A percentile compares a stretch with the other conserved stretches of the same genome.
phyloP scores from a whole-genome alignment of 768 basidiomycete species.

The Sarcomyxa edulis region DNA sequence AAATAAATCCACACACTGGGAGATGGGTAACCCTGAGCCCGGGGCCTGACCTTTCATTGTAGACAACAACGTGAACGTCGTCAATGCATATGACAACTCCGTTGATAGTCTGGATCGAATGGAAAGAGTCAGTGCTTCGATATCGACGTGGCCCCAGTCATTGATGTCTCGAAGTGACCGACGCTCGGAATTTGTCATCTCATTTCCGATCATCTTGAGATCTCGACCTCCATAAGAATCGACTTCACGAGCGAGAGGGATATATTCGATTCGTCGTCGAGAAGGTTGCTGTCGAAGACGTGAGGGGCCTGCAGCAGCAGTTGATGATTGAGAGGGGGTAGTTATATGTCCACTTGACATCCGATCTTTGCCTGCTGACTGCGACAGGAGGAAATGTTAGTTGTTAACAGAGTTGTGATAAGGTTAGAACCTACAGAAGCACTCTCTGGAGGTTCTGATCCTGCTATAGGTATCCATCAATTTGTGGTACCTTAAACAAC shows the following conservation, averaged over 20 bases:
- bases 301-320: too few species aligned
- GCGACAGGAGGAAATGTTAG: conserved; percentile 22
- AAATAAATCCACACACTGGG: conserved; percentile 72
- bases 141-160: conserved; percentile 86
- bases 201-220: conserved; percentile 58
- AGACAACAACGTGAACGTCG: conserved; percentile 78
- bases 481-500: conserved; percentile 2
- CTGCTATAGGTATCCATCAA: too few species aligned
- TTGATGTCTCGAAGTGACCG: conserved; percentile 66
- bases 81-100: conserved; percentile 88
- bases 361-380: too few species aligned
- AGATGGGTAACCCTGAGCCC: conserved; percentile 68
- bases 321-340: too few species aligned
- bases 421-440: conserved; percentile 41
- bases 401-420: conserved; percentile 9
- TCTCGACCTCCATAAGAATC: conserved; percentile 82
- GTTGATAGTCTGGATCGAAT: conserved; percentile 78
- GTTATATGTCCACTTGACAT: conserved; percentile 18
- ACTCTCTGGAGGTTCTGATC: conserved; percentile 43
- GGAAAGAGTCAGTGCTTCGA: conserved; percentile 92
- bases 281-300: conserved; percentile 45
- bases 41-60: conserved; percentile 67
- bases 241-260: conserved; percentile 72
- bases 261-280: conserved; percentile 84
- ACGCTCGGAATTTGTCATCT: conserved; percentile 44